These are phyloP conservation scores for Amanita thiersii DNA, from an alignment of 768 basidiomycete species.

Conservation along the genomic window DNA sequence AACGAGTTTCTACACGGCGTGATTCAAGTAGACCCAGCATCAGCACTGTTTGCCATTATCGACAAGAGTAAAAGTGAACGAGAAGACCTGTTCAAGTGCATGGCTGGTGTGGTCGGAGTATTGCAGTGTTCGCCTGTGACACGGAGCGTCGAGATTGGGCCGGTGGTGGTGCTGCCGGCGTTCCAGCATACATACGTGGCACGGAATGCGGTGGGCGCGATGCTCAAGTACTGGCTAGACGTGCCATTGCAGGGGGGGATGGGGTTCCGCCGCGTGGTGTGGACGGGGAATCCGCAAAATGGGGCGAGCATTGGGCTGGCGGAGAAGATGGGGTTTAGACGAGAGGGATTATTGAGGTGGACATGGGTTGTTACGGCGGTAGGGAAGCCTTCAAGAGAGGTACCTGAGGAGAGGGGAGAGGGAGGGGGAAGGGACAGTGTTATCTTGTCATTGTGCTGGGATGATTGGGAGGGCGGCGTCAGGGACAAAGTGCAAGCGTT, in stretches of 20 bases:
- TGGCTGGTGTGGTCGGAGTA: slow-evolving; percentile 45
- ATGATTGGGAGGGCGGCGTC: slow-evolving; percentile 37
- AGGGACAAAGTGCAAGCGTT: slow-evolving; percentile 21
- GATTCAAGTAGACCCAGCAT: slow-evolving; percentile 18
- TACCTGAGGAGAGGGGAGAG: slow-evolving; percentile 21
- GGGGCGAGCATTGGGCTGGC: slow-evolving; percentile 35
- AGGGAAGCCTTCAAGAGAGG: slow-evolving; percentile 21
- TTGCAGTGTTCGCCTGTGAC: slow-evolving; percentile 24
- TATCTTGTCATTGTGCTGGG: slow-evolving; percentile 33
- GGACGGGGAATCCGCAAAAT: slow-evolving; percentile 41
- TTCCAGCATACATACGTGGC: slow-evolving; percentile 45
- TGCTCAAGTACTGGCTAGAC: slow-evolving; percentile 32
- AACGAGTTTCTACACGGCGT: slow-evolving; percentile 18
- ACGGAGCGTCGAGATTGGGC: slow-evolving; percentile 38
- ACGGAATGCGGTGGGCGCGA: slow-evolving; percentile 33
- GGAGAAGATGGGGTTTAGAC: slow-evolving; percentile 42
- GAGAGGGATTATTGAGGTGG: slow-evolving; percentile 43
- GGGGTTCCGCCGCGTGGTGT: slow-evolving; percentile 46
- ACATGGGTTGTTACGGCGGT: slow-evolving; percentile 29
- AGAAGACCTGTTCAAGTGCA: slow-evolving; percentile 13
- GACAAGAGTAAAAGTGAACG: too few species aligned
- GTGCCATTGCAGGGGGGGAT: slow-evolving; percentile 33
- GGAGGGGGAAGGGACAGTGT: slow-evolving; percentile 31
- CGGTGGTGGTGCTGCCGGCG: slow-evolving; percentile 34
- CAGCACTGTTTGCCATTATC: slow-evolving; percentile 35